These are phyloP conservation scores for Kwoniella mangroviensis DNA, from an alignment of 768 basidiomycete genomes.

Conservation along the genomic window DNA sequence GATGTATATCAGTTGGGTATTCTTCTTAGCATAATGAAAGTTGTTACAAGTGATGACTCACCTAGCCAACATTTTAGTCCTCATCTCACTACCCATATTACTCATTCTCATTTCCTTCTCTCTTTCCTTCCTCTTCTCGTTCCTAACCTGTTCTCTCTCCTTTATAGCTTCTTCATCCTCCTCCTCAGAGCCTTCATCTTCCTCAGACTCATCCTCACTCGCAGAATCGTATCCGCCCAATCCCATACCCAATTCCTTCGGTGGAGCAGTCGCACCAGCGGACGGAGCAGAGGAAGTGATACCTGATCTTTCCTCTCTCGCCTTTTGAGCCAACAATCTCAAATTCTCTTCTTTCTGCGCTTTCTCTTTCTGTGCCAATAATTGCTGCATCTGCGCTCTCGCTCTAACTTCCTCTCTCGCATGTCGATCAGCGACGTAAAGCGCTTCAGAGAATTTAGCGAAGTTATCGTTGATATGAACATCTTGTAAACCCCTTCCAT, in stretches of 20 bases:
- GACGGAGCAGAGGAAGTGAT: slow-evolving; percentile 59
- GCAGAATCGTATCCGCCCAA: slow-evolving; percentile 87
- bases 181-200: slow-evolving; percentile 64
- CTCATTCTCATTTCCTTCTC: slow-evolving; percentile 98
- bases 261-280: slow-evolving; percentile 37
- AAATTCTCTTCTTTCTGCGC: slow-evolving; percentile 95
- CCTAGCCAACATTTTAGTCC: slow-evolving; percentile 92
- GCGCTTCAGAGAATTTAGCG: slow-evolving; percentile 95
- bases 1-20: neutral
- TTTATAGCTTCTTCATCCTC: slow-evolving; percentile 84
- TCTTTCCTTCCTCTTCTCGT: slow-evolving; percentile 88
- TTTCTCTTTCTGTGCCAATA: slow-evolving; percentile 98
- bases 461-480: slow-evolving; percentile 99
- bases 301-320: slow-evolving; percentile 89
- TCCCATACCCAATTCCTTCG: slow-evolving; percentile 70
- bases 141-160: slow-evolving; percentile 86
- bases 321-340: slow-evolving; percentile 89
- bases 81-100: slow-evolving; percentile 96
- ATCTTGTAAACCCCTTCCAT: slow-evolving; percentile 97
- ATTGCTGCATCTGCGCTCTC: slow-evolving; percentile 95
- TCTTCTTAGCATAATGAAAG: too few species aligned
- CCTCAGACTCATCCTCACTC: slow-evolving; percentile 68
- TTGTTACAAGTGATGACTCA: slow-evolving; percentile 37
- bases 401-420: slow-evolving; percentile 98
- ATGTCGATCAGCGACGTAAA: slow-evolving; percentile 94